Evolutionary conservation across 805 yeast species (phyloP), one percentile per base, ranked within the genome.

Genomic region (Yamadazyma sp.): DNA sequence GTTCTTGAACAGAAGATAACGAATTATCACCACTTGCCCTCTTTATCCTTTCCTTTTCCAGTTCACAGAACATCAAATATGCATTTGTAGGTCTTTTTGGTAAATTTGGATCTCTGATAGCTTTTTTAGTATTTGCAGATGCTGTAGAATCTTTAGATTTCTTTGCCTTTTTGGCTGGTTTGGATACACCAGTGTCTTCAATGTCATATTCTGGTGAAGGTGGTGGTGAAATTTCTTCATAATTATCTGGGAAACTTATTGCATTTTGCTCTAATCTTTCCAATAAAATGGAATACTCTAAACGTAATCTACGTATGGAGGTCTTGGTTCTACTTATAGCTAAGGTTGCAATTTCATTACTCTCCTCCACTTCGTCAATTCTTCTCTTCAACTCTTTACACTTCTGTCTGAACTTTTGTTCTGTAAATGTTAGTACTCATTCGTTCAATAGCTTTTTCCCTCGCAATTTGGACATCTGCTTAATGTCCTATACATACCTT

Each of bases 11-110:
- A 8, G 40, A 30, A 23, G 30, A 23, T 3, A 44, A 30, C 10
- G 40, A 40, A 12, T 27, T 30, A 19, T 53, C 54, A 7, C 79
- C 80, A n/a, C 59, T 58, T 42, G 76, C 83, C 33, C 73, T 69
- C 42, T 76, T 78, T 24, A 86, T 73, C 32, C 73, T 68, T 30
- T 86, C 95, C 58, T 85, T 85, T 52, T 86, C 94, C 62, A 75
- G 63, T 40, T 89, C 97, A 60, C 96, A 89, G 53, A 83, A 88
- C 18, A 86, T 75, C 43, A 86, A 67, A 52, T 88, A 89, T 4
- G 96, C 95, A 57, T 88, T 89, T 3, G 93, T 82, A 5, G 96
- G 96, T 50, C 94, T 71, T 49, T 84, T 86, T 14, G 96, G 97
- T 50, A 82, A 71, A 47, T 79, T 80, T 7, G 96, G 96, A 56